Evolutionary conservation across 768 basidiomycete species (phyloP), one percentile per base, ranked within the genome.

Genomic region (Naganishia onofrii): DNA sequence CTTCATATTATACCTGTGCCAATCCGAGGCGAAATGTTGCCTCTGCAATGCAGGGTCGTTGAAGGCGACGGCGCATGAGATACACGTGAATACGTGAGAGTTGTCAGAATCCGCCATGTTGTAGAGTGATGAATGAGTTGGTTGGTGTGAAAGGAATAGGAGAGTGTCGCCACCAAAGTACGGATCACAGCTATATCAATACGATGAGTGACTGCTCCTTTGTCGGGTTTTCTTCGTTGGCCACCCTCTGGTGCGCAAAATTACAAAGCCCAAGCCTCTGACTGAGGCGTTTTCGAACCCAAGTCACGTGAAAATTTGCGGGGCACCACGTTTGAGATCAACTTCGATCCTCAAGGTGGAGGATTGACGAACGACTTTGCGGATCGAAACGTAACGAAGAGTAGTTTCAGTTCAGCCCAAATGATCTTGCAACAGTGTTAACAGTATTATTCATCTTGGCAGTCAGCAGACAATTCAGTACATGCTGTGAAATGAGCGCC

Each of bases 1-100:
- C 76, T 95, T 95, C 88, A 97, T 92, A 78, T 99, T 99, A 83
- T 99, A 99, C 66, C 93, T 85, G 83, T 99, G 96, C 80, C 91
- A 90, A 81, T 99, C 96, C 29, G 92, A 91, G 72, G 88, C 87
- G 81, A 95, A 97, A 79, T 99, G 96, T 0, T 83, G 82, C 70
- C 95, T 86, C 81, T 98, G 95, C 48, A 91, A 89, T 66, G 89
- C 88, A 23, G 93, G 87, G 15, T 88, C 85, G 51, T 84, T 80
- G 80, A 96, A 97, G 0, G 90, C 92, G 77, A 98, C 89, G 2
- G 88, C 85, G 81, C 96, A 99, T 73, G 92, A 91, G 17, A 94
- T 83, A 74, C 96, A 99, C 60, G 94, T 92, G 79, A 90, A 94
- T 51, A 60, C 46, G 48, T 69, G 68, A n/a, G 56, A 51, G 38